Conservation (phyloP, 768 basidiomycete genomes). For the Pleurotus tuoliensis region DNA sequence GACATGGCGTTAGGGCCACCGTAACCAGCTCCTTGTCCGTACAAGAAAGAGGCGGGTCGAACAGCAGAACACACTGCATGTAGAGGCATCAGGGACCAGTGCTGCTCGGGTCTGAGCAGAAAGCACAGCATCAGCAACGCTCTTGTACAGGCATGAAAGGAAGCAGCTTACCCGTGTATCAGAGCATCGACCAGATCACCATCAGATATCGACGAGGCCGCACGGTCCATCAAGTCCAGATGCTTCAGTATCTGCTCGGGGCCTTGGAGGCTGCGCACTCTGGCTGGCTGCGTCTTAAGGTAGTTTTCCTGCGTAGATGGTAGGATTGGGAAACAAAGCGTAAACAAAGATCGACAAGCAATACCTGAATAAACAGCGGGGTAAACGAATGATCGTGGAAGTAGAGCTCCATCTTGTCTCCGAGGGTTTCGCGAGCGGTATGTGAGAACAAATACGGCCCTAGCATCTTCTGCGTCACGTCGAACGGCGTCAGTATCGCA, state of each 20-base stretch:
- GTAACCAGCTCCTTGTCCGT: conserved; percentile 66
- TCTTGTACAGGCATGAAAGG: not conserved
- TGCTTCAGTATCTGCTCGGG: conserved; percentile 66
- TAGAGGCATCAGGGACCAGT: conserved; percentile 92
- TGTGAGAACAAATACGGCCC: conserved; percentile 88
- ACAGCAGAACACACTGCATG: conserved; percentile 92
- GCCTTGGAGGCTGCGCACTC: conserved; percentile 52
- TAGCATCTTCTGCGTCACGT: conserved; percentile 82
- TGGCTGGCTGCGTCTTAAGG: conserved; percentile 74
- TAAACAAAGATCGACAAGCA: not conserved
- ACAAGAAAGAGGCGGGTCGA: conserved; percentile 79
- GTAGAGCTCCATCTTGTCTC: conserved; percentile 93
- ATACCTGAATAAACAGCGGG: conserved; percentile 91
- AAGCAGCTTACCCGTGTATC: conserved; percentile 75
- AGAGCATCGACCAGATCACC: conserved; percentile 90
- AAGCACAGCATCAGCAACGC: conserved; percentile 4
- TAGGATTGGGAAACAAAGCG: no score
- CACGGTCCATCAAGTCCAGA: conserved; percentile 78
- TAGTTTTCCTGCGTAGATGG: conserved; percentile 82
- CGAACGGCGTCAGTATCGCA: conserved; percentile 86
- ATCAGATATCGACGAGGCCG: conserved; percentile 91
- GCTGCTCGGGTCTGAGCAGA: conserved; percentile 73
- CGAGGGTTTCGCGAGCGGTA: conserved; percentile 76
- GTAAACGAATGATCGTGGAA: conserved; percentile 96
- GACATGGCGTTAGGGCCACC: conserved; percentile 63